Evolutionary conservation across 2,329 filamentous ascomycete genomes (phyloP).

Genomic region (Mollisiaceae sp.): DNA sequence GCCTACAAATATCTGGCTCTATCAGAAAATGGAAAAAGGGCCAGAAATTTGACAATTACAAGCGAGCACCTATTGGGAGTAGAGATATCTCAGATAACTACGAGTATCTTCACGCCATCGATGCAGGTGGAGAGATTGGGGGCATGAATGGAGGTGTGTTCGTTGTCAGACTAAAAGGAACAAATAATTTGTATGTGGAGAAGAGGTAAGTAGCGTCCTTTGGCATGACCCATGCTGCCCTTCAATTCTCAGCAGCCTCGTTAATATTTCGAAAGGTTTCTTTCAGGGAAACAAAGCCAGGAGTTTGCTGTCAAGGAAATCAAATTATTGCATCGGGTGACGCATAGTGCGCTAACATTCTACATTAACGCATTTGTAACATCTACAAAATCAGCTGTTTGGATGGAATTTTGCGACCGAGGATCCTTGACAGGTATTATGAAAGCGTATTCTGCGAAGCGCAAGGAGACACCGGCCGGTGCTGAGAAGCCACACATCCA

Average conservation of each 20-base stretch:
- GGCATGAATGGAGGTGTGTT: constrained; percentile 40
- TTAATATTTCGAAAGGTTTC: neutral
- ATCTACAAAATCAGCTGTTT: constrained; percentile 28
- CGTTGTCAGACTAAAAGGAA: constrained; percentile 32
- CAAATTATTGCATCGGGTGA: constrained; percentile 32
- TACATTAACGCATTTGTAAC: constrained; percentile 33
- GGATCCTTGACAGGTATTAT: constrained; percentile 37
- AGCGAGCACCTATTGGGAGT: constrained; percentile 17
- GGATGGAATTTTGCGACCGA: constrained; percentile 40
- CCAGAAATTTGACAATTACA: neutral
- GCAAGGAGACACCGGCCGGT: constrained; percentile 4
- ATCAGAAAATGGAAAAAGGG: neutral
- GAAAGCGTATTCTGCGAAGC: constrained; percentile 23
- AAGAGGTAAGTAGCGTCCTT: constrained; percentile 22
- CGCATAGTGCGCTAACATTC: constrained; percentile 25
- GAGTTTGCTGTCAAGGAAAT: constrained; percentile 29
- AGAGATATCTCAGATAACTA: constrained; percentile 29
- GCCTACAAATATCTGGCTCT: neutral
- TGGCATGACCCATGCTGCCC: neutral
- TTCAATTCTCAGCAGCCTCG: neutral
- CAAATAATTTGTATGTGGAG: constrained; percentile 19
- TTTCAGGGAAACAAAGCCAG: neutral
- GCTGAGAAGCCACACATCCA: constrained; percentile 19
- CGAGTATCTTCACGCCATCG: constrained; percentile 36
- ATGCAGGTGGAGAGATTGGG: constrained; percentile 33